Conservation (phyloP, 2,329 filamentous ascomycete genomes). For the Cladosporium cucumerinum region DNA sequence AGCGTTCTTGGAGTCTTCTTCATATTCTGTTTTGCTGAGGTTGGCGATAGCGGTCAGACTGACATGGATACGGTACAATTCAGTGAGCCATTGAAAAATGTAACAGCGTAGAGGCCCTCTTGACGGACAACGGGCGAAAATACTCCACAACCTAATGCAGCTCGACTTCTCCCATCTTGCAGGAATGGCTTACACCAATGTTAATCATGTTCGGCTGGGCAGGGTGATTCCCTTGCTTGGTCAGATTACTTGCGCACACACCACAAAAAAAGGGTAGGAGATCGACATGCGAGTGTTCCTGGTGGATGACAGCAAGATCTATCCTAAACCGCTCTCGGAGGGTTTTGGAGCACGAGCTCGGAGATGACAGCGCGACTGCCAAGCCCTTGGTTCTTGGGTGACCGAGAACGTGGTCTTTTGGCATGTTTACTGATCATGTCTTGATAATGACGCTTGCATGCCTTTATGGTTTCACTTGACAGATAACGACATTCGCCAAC, state of each 20-base stretch:
- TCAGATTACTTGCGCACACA: not conserved
- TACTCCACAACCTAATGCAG: not conserved
- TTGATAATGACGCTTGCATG: not conserved
- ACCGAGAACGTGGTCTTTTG: not conserved
- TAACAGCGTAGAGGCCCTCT: not conserved
- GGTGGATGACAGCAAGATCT: not conserved
- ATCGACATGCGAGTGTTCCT: not conserved
- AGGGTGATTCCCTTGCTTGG: too few species aligned
- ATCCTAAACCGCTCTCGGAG: not conserved
- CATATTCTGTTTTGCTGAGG: not conserved
- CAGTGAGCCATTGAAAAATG: not conserved
- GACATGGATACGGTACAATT: not conserved
- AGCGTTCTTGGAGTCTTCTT: not conserved
- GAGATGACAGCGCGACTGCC: not conserved
- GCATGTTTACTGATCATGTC: not conserved
- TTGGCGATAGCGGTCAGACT: not conserved
- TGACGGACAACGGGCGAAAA: not conserved
- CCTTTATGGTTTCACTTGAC: not conserved
- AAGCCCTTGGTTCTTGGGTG: not conserved
- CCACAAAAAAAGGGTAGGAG: not conserved
- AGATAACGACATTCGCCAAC: not conserved
- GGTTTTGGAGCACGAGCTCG: not conserved
- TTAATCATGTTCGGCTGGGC: too few species aligned
- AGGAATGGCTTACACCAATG: not conserved
- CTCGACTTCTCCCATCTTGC: not conserved